Percentiles rank a stretch among this genome's conserved stretches.
These are phyloP conservation scores for Claviceps digitariae DNA, from an alignment of 2,329 filamentous ascomycete species.

Conservation along the genomic window DNA sequence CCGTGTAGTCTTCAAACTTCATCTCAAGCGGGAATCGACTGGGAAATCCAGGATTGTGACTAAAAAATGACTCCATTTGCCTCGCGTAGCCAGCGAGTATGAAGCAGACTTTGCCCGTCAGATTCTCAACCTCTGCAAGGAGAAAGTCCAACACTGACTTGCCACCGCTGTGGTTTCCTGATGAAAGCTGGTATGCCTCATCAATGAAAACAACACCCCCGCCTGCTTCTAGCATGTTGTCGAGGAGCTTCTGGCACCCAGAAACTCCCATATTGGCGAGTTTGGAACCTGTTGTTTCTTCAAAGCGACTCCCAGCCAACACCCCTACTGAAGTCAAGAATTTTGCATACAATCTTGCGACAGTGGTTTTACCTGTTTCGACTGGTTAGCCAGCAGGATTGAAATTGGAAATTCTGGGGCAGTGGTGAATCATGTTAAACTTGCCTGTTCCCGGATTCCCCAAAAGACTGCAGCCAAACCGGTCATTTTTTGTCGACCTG, in stretches of 20 bases:
- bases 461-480: too few species aligned
- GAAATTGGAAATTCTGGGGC: background rate
- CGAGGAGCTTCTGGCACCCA: slow-evolving; percentile 36
- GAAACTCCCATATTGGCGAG: too few species aligned
- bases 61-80: slow-evolving; percentile 62
- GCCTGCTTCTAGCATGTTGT: slow-evolving; percentile 36
- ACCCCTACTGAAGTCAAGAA: slow-evolving; percentile 50
- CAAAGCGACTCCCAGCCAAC: slow-evolving; percentile 44
- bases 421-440: slow-evolving; percentile 1
- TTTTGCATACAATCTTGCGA: slow-evolving; percentile 55
- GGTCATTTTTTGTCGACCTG: slow-evolving; percentile 39
- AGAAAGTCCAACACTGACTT: too few species aligned
- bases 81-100: too few species aligned
- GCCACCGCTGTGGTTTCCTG: slow-evolving; percentile 44
- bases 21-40: too few species aligned
- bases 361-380: slow-evolving; percentile 50
- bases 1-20: too few species aligned
- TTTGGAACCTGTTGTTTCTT: slow-evolving; percentile 56
- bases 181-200: slow-evolving; percentile 62
- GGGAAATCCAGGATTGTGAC: slow-evolving; percentile 57
- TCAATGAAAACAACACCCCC: slow-evolving; percentile 67
- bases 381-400: background rate
- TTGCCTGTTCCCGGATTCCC: slow-evolving; percentile 65
- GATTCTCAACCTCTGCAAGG: too few species aligned
- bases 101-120: too few species aligned